These are phyloP conservation scores for Vaccinium macrocarpon DNA, from an alignment of 148 eudicot species.

Conservation along the genomic window DNA sequence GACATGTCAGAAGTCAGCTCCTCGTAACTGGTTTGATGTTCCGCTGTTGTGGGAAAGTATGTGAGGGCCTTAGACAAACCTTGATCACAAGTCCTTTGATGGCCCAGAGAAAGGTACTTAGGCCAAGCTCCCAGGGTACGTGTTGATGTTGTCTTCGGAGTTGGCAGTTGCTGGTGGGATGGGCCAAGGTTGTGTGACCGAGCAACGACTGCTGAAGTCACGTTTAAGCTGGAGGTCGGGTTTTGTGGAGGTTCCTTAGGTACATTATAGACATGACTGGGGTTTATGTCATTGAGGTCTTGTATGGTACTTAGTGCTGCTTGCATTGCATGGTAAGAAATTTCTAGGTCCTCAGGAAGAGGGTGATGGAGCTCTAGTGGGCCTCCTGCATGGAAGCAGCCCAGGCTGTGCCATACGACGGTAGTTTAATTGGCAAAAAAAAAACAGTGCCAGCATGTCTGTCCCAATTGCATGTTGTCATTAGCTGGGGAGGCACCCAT, in stretches of 20 bases:
- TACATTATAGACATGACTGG: not conserved
- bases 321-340: not conserved
- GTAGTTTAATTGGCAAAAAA: not conserved
- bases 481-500: slow-evolving; percentile 7
- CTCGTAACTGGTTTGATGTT: not conserved
- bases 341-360: not conserved
- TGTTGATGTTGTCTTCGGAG: not conserved
- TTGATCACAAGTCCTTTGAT: not conserved
- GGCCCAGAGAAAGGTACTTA: not conserved
- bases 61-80: not conserved
- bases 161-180: not conserved
- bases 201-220: not conserved
- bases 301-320: not conserved
- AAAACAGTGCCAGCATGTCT: too few species aligned
- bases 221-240: not conserved
- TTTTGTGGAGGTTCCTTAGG: not conserved
- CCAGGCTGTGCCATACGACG: not conserved
- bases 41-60: not conserved
- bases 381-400: not conserved
- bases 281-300: not conserved
- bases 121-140: not conserved
- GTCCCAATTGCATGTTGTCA: not conserved
- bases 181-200: not conserved
- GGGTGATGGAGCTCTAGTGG: not conserved
- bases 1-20: not conserved